A percentile compares a stretch with the other conserved stretches of the same genome.
These are phyloP conservation scores for Suillus occidentalis DNA, from an alignment of 768 basidiomycete genomes.

Conservation along the genomic window DNA sequence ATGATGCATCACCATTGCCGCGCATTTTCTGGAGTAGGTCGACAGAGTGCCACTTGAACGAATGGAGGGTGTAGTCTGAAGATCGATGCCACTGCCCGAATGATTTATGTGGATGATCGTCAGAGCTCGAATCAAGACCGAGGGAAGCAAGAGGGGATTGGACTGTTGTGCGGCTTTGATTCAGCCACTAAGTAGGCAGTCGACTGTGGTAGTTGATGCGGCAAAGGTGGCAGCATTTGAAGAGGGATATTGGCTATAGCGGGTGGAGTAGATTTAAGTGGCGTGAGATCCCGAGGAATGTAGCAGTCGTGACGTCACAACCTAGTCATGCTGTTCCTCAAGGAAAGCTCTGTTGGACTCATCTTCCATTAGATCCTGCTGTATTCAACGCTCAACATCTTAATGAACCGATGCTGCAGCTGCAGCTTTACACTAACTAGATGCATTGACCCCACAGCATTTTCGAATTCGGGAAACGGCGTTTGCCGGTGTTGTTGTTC, in stretches of 20 bases:
- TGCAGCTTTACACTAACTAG: too few relatives aligned
- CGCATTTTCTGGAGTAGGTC: constrained; percentile 9
- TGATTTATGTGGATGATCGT: neutral
- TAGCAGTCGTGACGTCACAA: neutral
- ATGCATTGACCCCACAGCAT: too few relatives aligned
- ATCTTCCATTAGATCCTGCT: too few relatives aligned
- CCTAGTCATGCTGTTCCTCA: neutral
- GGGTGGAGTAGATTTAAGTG: neutral
- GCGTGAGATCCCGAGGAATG: constrained; percentile 1
- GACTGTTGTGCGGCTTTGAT: neutral
- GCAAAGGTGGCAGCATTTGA: neutral
- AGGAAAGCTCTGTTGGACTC: too few relatives aligned
- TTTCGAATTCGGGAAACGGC: too few relatives aligned
- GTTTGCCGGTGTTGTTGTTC: too few relatives aligned
- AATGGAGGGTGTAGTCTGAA: neutral
- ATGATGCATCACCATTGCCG: neutral
- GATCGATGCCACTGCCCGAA: neutral
- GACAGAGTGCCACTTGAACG: constrained; percentile 2
- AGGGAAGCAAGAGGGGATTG: neutral
- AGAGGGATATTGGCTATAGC: neutral
- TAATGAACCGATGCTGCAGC: too few relatives aligned
- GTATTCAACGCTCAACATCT: too few relatives aligned
- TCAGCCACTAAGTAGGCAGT: neutral
- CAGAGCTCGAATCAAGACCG: neutral
- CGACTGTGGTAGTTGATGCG: neutral